Evolutionary conservation across 2,329 filamentous ascomycete genomes (phyloP).

Genomic region (Claviceps citrina): DNA sequence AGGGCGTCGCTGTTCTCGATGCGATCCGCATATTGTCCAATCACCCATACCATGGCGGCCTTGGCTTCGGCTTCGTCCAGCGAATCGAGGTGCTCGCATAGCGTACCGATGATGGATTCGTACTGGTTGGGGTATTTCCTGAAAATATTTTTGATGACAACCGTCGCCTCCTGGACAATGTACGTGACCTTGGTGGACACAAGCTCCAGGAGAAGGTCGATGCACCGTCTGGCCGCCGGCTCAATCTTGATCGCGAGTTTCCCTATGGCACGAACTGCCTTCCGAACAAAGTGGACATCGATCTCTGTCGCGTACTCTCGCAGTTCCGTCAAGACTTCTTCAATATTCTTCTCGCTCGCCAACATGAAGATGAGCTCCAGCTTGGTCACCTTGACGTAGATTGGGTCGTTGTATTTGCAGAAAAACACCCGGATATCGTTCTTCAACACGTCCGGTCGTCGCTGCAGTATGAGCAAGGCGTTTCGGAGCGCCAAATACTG

Average conservation of each 20-base stretch:
- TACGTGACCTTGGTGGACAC: slow-evolving; percentile 98
- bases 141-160: slow-evolving; percentile 98
- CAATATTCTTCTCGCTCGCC: slow-evolving; percentile 86
- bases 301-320: slow-evolving; percentile 97
- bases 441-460: slow-evolving; percentile 78
- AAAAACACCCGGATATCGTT: slow-evolving; percentile 99
- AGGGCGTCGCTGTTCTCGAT: slow-evolving; percentile 94
- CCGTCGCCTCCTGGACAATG: slow-evolving; percentile 96
- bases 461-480: slow-evolving; percentile 81
- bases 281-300: slow-evolving; percentile 95
- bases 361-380: slow-evolving; percentile 98
- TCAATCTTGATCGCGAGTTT: slow-evolving; percentile 99
- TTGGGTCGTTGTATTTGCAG: slow-evolving; percentile 99
- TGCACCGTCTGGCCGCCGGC: slow-evolving; percentile 77
- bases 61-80: slow-evolving; percentile 96
- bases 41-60: slow-evolving; percentile 98
- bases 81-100: slow-evolving; percentile 92
- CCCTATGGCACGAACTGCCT: slow-evolving; percentile 91
- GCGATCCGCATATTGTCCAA: slow-evolving; percentile 90
- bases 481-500: slow-evolving; percentile 92
- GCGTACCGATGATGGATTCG: slow-evolving; percentile 87
- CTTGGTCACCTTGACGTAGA: slow-evolving; percentile 98
- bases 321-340: slow-evolving; percentile 83
- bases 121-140: slow-evolving; percentile 98
- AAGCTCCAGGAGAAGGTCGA: slow-evolving; percentile 79